Conservation (phyloP, 2,329 filamentous ascomycete genomes). For the Pyrenochaeta sp. region DNA sequence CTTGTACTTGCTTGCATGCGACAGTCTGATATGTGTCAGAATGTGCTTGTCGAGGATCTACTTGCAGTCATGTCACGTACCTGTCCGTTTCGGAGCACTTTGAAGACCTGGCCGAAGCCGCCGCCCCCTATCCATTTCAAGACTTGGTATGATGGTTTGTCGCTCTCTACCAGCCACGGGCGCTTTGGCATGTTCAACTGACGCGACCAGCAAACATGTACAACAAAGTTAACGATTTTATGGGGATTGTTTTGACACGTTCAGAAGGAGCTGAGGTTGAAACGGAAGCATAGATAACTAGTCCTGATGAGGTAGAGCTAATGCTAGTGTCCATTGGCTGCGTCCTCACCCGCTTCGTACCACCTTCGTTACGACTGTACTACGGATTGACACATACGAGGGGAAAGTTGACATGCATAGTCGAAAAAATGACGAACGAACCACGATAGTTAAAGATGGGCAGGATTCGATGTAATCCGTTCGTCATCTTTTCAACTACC, state of each 20-base stretch:
- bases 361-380: neutral
- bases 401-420: too few species aligned
- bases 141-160: slow-evolving; percentile 16
- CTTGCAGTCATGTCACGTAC: slow-evolving; percentile 1
- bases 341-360: neutral
- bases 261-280: neutral
- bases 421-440: too few species aligned
- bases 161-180: slow-evolving; percentile 12
- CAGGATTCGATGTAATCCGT: too few species aligned
- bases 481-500: too few species aligned
- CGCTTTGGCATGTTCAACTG: neutral
- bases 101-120: slow-evolving; percentile 24
- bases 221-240: neutral
- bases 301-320: neutral
- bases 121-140: slow-evolving; percentile 24
- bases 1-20: slow-evolving; percentile 22
- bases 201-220: neutral
- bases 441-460: too few species aligned
- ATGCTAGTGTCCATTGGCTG: neutral
- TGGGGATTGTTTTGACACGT: neutral
- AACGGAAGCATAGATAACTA: neutral
- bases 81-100: slow-evolving; percentile 15
- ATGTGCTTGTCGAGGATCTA: neutral
- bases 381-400: too few species aligned
- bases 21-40: slow-evolving; percentile 3